Conservation (phyloP, 768 basidiomycete species). For the Sporobolomyces pararoseus region DNA sequence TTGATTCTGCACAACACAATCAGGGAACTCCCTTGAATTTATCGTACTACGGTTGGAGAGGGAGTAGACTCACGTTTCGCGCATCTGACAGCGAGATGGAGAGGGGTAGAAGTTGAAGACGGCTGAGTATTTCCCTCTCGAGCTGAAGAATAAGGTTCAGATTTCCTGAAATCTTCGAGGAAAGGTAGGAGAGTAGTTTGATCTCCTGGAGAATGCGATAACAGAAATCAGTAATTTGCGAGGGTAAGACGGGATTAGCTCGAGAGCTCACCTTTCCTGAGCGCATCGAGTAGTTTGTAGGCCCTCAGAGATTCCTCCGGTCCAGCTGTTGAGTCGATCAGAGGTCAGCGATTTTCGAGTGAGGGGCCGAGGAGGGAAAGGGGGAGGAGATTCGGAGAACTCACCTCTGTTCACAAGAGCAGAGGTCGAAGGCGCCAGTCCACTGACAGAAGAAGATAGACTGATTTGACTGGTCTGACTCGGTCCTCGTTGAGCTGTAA, state of each 20-base stretch:
- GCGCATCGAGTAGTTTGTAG: conserved; percentile 34
- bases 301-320: conserved; percentile 28
- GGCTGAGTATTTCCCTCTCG: conserved; percentile 41
- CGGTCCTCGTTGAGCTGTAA: background rate
- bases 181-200: conserved; percentile 46
- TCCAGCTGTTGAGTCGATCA: conserved; percentile 46
- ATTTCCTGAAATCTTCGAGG: conserved; percentile 43
- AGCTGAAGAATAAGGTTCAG: conserved; percentile 40
- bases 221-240: background rate
- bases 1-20: conserved; percentile 1
- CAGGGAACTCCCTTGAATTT: background rate
- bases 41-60: conserved; percentile 18
- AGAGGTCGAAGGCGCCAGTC: background rate
- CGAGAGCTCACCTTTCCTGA: conserved; percentile 28
- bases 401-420: conserved; percentile 10
- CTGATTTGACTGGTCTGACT: background rate
- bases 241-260: background rate
- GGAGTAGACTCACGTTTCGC: conserved; percentile 23
- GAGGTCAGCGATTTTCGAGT: background rate
- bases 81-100: conserved; percentile 40
- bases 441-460: background rate
- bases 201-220: conserved; percentile 44
- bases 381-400: background rate
- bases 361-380: background rate
- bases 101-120: conserved; percentile 23